Conservation (phyloP, 2,329 filamentous ascomycete species). For the Xylariaceae sp. region DNA sequence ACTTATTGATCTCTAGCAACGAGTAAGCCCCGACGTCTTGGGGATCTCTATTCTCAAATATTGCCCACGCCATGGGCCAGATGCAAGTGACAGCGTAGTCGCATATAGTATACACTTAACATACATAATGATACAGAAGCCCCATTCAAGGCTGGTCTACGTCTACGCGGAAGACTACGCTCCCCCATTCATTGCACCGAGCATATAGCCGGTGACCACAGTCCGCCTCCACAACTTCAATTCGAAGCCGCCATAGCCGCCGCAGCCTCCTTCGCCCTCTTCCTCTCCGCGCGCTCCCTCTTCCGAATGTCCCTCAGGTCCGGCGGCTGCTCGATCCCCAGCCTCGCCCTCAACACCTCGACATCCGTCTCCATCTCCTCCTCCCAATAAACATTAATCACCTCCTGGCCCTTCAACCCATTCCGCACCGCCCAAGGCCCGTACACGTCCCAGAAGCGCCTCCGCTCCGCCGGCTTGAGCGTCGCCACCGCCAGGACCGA, state of each 20-base stretch:
- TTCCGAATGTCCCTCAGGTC: conserved; percentile 77
- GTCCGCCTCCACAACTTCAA: not conserved
- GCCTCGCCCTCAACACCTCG: conserved; percentile 63
- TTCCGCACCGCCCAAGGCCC: conserved; percentile 88
- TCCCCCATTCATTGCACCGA: no score
- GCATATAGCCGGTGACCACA: no score
- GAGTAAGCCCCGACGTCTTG: no score
- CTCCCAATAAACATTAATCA: conserved; percentile 98
- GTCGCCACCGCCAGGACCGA: conserved; percentile 82
- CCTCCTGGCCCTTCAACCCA: conserved; percentile 68
- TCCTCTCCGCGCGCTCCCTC: conserved; percentile 64
- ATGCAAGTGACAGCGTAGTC: no score
- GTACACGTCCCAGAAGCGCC: conserved; percentile 69
- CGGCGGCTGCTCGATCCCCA: conserved; percentile 85
- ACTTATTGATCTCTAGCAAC: no score
- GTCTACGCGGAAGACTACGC: no score
- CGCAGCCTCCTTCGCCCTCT: conserved; percentile 51
- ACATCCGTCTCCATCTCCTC: conserved; percentile 85
- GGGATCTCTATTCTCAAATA: no score
- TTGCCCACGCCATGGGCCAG: no score
- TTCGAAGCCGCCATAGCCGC: conserved; percentile 9
- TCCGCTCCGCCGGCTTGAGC: conserved; percentile 75
- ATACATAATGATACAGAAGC: no score
- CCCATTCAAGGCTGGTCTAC: no score
- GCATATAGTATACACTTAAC: no score